Conservation (phyloP, 2,329 filamentous ascomycete genomes). For the Aspergillus fructus region DNA sequence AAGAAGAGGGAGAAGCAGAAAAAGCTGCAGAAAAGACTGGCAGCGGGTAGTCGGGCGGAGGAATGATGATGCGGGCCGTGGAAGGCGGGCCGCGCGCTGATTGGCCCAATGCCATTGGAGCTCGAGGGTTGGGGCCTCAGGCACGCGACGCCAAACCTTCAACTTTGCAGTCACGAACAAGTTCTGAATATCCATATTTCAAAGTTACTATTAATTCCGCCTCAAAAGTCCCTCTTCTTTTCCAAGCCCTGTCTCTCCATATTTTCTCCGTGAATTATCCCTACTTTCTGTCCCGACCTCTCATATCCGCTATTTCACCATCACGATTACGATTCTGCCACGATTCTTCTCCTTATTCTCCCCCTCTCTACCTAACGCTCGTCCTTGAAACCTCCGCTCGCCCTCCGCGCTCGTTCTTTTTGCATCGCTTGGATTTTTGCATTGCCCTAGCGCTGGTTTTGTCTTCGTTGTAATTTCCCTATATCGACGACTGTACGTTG, state of each 20-base stretch:
- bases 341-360: conserved; percentile 12
- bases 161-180: conserved; percentile 8
- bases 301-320: conserved; percentile 16
- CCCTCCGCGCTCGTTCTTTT: conserved; percentile 12
- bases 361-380: conserved; percentile 4
- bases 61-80: conserved; percentile 33
- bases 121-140: conserved; percentile 10
- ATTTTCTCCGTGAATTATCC: background rate
- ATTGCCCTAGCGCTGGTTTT: conserved; percentile 13
- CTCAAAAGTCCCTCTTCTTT: conserved; percentile 6
- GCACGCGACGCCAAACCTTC: conserved; percentile 8
- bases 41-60: conserved; percentile 18
- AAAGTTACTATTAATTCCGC: conserved; percentile 4
- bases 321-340: conserved; percentile 26
- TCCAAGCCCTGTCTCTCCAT: background rate
- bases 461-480: conserved; percentile 7
- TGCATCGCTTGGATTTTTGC: conserved; percentile 6
- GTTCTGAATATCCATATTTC: conserved; percentile 2
- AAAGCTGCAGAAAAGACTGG: conserved; percentile 18
- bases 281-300: conserved; percentile 30
- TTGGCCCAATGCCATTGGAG: conserved; percentile 23
- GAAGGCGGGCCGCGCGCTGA: conserved; percentile 25
- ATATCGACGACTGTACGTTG: conserved; percentile 15
- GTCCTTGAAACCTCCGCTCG: conserved; percentile 11
- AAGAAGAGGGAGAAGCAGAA: conserved; percentile 19